Percentiles rank a stretch among this genome's conserved stretches.
These are phyloP conservation scores for Scedosporium apiospermum DNA, from an alignment of 2,329 filamentous ascomycete genomes.

Conservation along the genomic window DNA sequence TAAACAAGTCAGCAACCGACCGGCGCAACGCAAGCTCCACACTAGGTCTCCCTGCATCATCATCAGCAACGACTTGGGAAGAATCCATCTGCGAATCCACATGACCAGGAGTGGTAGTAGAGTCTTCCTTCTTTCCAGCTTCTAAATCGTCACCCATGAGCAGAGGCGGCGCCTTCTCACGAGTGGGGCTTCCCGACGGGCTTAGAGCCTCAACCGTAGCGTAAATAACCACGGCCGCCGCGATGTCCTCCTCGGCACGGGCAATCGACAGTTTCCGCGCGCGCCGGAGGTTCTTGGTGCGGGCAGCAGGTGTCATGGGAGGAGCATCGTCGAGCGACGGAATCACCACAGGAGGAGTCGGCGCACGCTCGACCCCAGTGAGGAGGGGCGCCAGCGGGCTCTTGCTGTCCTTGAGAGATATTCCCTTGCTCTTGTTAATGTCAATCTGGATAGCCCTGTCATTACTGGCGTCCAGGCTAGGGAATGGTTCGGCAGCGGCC, in stretches of 20 bases:
- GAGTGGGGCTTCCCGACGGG: constrained; percentile 23
- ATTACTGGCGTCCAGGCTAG: background rate
- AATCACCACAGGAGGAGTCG: constrained; percentile 37
- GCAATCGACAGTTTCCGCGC: constrained; percentile 34
- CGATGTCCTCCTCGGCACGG: constrained; percentile 41
- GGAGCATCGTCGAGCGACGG: constrained; percentile 30
- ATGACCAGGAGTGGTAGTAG: background rate
- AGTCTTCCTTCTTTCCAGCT: background rate
- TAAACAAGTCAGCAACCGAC: constrained; percentile 46
- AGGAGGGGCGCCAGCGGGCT: constrained; percentile 2
- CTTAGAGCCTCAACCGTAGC: constrained; percentile 39
- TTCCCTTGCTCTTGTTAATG: background rate
- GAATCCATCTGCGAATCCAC: constrained; percentile 4
- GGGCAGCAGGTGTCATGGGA: constrained; percentile 28
- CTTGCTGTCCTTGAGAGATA: background rate
- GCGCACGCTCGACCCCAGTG: constrained; percentile 16
- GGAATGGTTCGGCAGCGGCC: background rate
- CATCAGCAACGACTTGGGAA: constrained; percentile 3
- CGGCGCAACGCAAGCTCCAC: constrained; percentile 21
- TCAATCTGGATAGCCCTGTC: background rate
- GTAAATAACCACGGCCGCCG: constrained; percentile 44
- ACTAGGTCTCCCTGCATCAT: background rate
- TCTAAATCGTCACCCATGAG: background rate
- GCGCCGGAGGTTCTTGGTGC: constrained; percentile 32
- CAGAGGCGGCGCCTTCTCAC: background rate